Percentiles rank a stretch among this genome's conserved stretches.
These are phyloP conservation scores for Hyphopichia khmerensis DNA, from an alignment of 1,139 yeast species.

Conservation along the genomic window DNA sequence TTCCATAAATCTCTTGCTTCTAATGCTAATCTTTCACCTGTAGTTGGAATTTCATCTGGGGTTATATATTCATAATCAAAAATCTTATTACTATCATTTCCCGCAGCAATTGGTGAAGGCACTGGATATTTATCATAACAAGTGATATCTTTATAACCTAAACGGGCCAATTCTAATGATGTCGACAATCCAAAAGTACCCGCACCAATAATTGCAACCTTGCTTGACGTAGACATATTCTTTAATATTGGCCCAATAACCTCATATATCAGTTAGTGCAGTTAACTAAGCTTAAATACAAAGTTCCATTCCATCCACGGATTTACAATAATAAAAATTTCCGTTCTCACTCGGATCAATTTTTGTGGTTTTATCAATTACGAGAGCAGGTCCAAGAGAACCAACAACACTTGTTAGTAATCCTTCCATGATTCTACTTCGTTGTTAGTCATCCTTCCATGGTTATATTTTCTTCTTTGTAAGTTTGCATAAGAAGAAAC, in stretches of 20 bases:
- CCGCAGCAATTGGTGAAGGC: conserved; percentile 11
- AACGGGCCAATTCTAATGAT: conserved; percentile 8
- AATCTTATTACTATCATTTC: conserved; percentile 12
- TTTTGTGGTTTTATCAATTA: background rate
- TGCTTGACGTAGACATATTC: background rate
- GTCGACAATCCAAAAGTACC: conserved; percentile 13
- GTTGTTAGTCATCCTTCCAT: no score
- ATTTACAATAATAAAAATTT: background rate
- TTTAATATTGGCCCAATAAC: no score
- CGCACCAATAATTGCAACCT: conserved; percentile 16
- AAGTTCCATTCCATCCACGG: no score
- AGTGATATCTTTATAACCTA: conserved; percentile 8
- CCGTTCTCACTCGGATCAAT: background rate
- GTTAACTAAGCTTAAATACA: no score
- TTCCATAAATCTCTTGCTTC: conserved; percentile 16
- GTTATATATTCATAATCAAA: conserved; percentile 7
- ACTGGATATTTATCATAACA: conserved; percentile 8
- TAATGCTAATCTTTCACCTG: conserved; percentile 8
- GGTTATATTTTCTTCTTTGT: no score
- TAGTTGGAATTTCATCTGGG: conserved; percentile 6
- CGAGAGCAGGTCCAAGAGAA: background rate
- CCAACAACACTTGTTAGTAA: no score
- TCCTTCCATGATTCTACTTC: no score
- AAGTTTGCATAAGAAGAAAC: no score
- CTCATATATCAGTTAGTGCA: no score